phyloP scores from a whole-genome alignment of 164 flowering plant species.

The Aristolochia fimbriata region DNA sequence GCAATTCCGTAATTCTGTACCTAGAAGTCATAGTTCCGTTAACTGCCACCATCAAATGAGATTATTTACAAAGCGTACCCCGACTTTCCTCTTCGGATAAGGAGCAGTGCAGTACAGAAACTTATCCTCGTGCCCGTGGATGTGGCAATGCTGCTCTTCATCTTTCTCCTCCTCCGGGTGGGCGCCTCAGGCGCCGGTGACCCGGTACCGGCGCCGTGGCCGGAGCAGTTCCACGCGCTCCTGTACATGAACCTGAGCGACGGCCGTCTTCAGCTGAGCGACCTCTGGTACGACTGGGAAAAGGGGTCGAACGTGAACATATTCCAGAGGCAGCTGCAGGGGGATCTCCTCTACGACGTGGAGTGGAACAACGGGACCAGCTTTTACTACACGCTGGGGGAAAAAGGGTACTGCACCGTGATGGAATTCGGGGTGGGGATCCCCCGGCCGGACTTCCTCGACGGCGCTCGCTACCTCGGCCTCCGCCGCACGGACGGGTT shows the following conservation, averaged over 20 bases:
- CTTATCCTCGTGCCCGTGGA: no score
- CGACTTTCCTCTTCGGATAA: no score
- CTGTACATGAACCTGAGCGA: constrained; percentile 35
- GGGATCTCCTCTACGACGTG: constrained; percentile 20
- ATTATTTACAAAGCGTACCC: no score
- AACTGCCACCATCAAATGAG: no score
- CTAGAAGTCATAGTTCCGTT: no score
- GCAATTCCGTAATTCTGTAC: no score
- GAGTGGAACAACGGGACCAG: constrained; percentile 45
- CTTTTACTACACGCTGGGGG: constrained; percentile 23
- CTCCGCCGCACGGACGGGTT: constrained; percentile 21
- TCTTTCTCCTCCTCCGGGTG: not conserved
- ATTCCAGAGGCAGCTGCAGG: constrained; percentile 32
- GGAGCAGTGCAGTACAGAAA: no score
- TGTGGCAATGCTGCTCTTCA: no score
- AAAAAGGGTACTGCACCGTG: constrained; percentile 11
- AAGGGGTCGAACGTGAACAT: constrained; percentile 82
- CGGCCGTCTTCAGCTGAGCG: constrained; percentile 32
- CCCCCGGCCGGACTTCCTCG: constrained; percentile 26
- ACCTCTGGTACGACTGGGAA: constrained; percentile 90
- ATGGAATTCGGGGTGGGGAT: constrained; percentile 26
- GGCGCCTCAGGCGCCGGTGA: not conserved
- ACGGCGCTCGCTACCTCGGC: constrained; percentile 31
- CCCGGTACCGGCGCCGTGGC: constrained; percentile 19
- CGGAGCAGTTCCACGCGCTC: constrained; percentile 69